Percentiles rank a stretch among this genome's conserved stretches.
phyloP scores from a whole-genome alignment of 1,139 yeast species.

The Maudiozyma humilis region DNA sequence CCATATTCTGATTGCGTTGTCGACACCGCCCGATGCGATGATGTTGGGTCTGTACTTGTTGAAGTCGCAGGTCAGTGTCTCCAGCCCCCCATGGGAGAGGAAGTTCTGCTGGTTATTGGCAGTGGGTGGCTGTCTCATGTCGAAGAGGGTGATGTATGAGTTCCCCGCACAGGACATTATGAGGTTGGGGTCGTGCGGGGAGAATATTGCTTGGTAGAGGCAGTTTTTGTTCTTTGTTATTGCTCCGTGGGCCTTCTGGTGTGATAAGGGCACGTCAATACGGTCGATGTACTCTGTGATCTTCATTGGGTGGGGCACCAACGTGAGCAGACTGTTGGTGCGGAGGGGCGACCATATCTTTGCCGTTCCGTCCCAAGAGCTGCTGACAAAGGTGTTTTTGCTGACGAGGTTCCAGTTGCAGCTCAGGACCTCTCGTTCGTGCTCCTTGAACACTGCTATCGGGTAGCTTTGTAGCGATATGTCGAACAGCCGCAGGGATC shows the following conservation, averaged over 20 bases:
- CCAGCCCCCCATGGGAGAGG: constrained; percentile 72
- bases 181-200: constrained; percentile 75
- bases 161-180: constrained; percentile 74
- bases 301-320: constrained; percentile 34
- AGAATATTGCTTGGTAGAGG: constrained; percentile 70
- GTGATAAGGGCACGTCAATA: constrained; percentile 7
- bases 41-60: constrained; percentile 77
- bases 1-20: constrained; percentile 77
- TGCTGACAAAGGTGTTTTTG: constrained; percentile 60
- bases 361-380: constrained; percentile 90
- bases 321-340: constrained; percentile 49
- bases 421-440: constrained; percentile 75
- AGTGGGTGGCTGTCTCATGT: constrained; percentile 59
- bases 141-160: constrained; percentile 76
- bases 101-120: constrained; percentile 45
- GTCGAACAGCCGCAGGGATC: constrained; percentile 76
- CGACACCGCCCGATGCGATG: constrained; percentile 85
- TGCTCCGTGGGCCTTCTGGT: constrained; percentile 10
- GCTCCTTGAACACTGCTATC: constrained; percentile 69
- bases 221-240: constrained; percentile 37
- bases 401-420: constrained; percentile 83
- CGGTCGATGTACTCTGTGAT: constrained; percentile 2
- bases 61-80: constrained; percentile 76
- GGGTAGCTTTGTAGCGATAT: constrained; percentile 61
- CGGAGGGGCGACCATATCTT: constrained; percentile 66